phyloP scores from a whole-genome alignment of 1,284 basidiomycete species.

The Ganoderma lucidum region DNA sequence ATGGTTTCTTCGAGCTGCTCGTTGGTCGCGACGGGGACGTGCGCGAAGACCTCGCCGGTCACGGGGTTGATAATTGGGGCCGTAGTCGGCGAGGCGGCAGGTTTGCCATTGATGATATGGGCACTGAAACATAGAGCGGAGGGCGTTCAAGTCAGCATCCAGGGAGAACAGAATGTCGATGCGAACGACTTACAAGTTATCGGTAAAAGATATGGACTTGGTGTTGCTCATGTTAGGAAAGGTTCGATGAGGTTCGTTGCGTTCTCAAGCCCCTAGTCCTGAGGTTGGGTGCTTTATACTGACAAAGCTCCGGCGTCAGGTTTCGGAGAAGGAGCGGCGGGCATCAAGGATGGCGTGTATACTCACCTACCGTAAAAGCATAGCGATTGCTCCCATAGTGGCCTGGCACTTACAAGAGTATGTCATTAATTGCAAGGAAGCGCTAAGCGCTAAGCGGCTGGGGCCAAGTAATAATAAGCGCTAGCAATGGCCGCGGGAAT shows the following conservation, averaged over 20 bases:
- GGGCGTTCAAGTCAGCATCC: not conserved
- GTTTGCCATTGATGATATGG: slow-evolving; percentile 22
- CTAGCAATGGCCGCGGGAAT: no score
- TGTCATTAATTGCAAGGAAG: not conserved
- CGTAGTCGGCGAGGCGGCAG: slow-evolving; percentile 10
- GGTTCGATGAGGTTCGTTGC: not conserved
- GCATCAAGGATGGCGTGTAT: not conserved
- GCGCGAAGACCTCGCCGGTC: slow-evolving; percentile 22
- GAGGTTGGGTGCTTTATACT: not conserved
- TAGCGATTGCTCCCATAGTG: not conserved
- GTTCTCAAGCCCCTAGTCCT: not conserved
- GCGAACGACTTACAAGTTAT: not conserved
- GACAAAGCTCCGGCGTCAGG: not conserved
- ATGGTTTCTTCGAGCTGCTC: slow-evolving; percentile 28
- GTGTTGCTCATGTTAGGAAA: not conserved
- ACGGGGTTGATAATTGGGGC: slow-evolving; percentile 25
- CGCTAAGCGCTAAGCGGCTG: not conserved
- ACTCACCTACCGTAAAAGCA: not conserved
- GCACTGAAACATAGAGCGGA: not conserved
- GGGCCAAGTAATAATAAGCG: no score
- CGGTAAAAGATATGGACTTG: not conserved
- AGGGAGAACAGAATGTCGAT: not conserved
- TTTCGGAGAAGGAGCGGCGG: not conserved
- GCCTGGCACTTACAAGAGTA: not conserved
- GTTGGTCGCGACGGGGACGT: slow-evolving; percentile 26